Evolutionary conservation across 2,329 filamentous ascomycete genomes (phyloP), one percentile per base, ranked within the genome.

Genomic region (Colletotrichum neosansevieriae): DNA sequence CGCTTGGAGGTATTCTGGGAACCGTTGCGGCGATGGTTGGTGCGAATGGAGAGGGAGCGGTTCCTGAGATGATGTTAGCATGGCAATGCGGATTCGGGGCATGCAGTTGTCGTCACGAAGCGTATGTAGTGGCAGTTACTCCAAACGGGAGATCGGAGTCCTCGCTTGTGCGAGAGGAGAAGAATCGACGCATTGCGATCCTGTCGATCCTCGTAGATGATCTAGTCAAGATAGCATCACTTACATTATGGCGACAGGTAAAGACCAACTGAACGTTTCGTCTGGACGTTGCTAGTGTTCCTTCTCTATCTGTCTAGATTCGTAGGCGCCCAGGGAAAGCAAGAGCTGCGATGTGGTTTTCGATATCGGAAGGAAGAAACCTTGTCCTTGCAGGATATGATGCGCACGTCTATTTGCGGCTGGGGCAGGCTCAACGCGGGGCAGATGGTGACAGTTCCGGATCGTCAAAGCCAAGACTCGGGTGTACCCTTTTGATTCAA

Each of bases 21-120:
- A 74, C 75, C 73, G 76, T 81, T 78, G 75, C 77, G 77, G 70
- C 78, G 76, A 77, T 88, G 88, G 78, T 87, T 87, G 69, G 91
- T 92, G 74, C 92, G 91, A 76, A 93, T 88, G 34, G 91, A 94
- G 69, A 93, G 86, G 69, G 89, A 88, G 75, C 92, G 91, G 75
- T 92, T 91, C 91, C 91, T 92, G 73, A 40, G 42, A 19, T 24
- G 13, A 38, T 17, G 47, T 68, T 42, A 68, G 65, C 38, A 29
- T 29, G 10, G 4, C 10, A n/a, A 3, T 10, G 4, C 12, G 11
- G 11, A 32, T 42, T 13, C 11, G 32, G 40, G n/a, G 13, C 11
- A 1, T 29, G 24, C 9, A 29, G 12, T 24, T 29, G 49, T 6
- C 12, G 11, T 11, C 56, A 32, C 45, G 57, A 21, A 11, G 15